A percentile compares a stretch with the other conserved stretches of the same genome.
Evolutionary conservation across 345 rosid genomes (phyloP).

Genomic region (Hibiscus trionum): DNA sequence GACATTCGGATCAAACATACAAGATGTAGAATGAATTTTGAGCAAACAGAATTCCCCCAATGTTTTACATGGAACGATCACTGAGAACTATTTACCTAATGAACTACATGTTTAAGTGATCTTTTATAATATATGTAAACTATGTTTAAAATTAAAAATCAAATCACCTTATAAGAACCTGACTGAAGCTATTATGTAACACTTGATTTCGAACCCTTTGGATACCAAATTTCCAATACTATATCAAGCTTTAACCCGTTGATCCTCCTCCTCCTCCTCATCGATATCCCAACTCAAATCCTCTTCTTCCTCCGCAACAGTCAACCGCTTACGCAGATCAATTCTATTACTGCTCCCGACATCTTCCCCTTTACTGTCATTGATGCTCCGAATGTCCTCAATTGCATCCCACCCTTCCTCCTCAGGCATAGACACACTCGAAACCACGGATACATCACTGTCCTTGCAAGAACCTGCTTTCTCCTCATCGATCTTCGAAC

Average conservation of each 20-base stretch:
- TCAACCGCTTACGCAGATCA: conserved; percentile 42
- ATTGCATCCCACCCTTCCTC: conserved; percentile 83
- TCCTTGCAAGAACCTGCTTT: conserved; percentile 37
- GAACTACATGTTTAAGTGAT: background rate
- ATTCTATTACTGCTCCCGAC: conserved; percentile 21
- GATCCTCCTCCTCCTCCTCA: conserved; percentile 37
- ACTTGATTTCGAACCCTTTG: too few species aligned
- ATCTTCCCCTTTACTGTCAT: conserved; percentile 26
- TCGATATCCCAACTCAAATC: conserved; percentile 85
- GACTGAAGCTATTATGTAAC: too few species aligned
- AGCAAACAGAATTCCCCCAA: background rate
- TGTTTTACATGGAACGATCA: background rate
- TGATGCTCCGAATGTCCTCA: conserved; percentile 49
- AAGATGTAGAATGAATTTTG: background rate
- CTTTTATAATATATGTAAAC: background rate
- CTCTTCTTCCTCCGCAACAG: conserved; percentile 52
- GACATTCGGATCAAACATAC: background rate
- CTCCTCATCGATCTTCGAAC: conserved; percentile 10
- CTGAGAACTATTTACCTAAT: background rate
- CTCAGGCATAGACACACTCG: conserved; percentile 42
- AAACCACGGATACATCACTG: conserved; percentile 59
- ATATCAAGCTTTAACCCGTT: conserved; percentile 18
- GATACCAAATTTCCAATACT: too few species aligned
- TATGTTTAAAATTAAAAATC: background rate
- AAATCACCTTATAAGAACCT: background rate